Percentiles rank a stretch among this genome's conserved stretches.
Conservation (phyloP, 164 flowering plant genomes). For the Stephania cephalantha region DNA sequence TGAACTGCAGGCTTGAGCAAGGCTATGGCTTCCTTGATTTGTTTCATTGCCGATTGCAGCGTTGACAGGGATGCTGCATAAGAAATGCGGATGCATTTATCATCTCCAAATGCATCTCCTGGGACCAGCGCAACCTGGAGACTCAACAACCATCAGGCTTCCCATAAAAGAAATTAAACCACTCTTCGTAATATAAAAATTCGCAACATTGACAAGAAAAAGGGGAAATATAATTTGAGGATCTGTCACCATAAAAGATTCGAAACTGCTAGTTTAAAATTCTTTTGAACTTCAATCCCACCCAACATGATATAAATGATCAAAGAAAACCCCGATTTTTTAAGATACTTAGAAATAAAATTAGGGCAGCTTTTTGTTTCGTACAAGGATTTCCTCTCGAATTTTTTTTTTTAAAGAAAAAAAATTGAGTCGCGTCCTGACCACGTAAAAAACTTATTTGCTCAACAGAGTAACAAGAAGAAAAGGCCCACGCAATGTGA, state of each 20-base stretch:
- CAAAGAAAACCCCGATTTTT: no score
- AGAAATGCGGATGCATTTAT: constrained; percentile 83
- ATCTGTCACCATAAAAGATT: background rate
- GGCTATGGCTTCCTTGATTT: constrained; percentile 58
- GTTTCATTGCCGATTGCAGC: constrained; percentile 66
- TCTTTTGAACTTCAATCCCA: no score
- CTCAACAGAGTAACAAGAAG: background rate
- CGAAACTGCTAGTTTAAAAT: no score
- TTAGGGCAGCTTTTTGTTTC: background rate
- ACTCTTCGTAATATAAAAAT: background rate
- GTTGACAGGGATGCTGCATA: constrained; percentile 78
- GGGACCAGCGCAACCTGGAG: constrained; percentile 93
- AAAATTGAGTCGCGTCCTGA: background rate
- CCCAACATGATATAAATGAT: background rate
- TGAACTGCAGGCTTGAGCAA: constrained; percentile 44
- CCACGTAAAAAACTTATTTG: background rate
- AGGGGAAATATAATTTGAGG: background rate
- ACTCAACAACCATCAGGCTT: background rate
- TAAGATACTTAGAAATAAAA: background rate
- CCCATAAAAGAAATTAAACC: background rate
- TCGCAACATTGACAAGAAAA: background rate
- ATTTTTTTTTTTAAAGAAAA: no score
- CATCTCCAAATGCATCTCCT: constrained; percentile 95
- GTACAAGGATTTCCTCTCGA: no score
- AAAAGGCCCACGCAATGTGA: background rate